These are phyloP conservation scores for Populus davidiana DNA, from an alignment of 345 rosid species.

Conservation along the genomic window DNA sequence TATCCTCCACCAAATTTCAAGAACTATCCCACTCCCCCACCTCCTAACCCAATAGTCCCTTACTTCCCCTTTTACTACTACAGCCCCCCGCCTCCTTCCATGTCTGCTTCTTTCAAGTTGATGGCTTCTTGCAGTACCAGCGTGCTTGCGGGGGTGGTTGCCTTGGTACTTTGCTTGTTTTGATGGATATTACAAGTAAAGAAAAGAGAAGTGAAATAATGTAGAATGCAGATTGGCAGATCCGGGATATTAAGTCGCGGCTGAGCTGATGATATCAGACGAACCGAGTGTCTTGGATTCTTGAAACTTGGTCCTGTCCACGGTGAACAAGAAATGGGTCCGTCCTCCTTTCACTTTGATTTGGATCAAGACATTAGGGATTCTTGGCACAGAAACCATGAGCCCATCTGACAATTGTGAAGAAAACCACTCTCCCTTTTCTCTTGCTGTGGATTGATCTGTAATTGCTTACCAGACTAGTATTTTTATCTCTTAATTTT, in stretches of 20 bases:
- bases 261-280: not conserved
- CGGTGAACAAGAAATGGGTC: not conserved
- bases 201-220: slow-evolving; percentile 25
- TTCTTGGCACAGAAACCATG: not conserved
- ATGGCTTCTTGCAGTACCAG: not conserved
- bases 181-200: slow-evolving; percentile 7
- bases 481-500: no score
- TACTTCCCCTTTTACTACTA: slow-evolving; percentile 86
- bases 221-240: slow-evolving; percentile 39
- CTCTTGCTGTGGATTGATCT: not conserved
- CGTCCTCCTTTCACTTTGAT: not conserved
- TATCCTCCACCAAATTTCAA: slow-evolving; percentile 55
- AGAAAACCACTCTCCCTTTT: not conserved
- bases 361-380: not conserved
- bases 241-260: slow-evolving; percentile 25
- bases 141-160: slow-evolving; percentile 12
- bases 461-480: not conserved
- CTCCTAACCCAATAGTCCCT: slow-evolving; percentile 98
- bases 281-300: not conserved
- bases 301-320: not conserved
- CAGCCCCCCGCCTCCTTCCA: slow-evolving; percentile 55
- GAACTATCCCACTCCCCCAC: slow-evolving; percentile 61
- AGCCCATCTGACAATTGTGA: not conserved
- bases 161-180: slow-evolving; percentile 27
- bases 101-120: slow-evolving; percentile 8